Evolutionary conservation across 1,139 yeast genomes (phyloP).

Genomic region (Taphrina deformans): DNA sequence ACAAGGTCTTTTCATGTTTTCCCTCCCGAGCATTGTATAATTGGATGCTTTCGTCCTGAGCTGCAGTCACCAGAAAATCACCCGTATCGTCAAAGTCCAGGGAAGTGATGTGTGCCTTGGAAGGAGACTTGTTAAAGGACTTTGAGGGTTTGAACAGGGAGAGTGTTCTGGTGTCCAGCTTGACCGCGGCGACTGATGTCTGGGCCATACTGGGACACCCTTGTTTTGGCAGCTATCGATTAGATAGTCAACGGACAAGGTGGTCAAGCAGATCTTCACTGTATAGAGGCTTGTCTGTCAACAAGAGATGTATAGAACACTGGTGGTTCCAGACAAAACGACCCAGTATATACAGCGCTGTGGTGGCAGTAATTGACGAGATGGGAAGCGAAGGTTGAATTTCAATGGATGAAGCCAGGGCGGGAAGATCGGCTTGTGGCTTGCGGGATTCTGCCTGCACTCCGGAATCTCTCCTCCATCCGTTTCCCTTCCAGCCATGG

Average conservation of each 20-base stretch:
- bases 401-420: neutral
- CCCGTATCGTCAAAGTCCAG: conserved; percentile 86
- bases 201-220: neutral
- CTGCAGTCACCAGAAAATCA: conserved; percentile 64
- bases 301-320: too few relatives aligned
- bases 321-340: too few relatives aligned
- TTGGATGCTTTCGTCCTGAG: conserved; percentile 80
- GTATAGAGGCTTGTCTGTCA: too few relatives aligned
- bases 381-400: neutral
- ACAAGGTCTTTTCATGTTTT: conserved; percentile 54
- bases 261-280: too few relatives aligned
- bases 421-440: neutral
- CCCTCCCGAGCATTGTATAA: conserved; percentile 78
- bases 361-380: neutral
- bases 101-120: conserved; percentile 67
- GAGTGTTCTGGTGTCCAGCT: conserved; percentile 41
- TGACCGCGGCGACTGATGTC: neutral
- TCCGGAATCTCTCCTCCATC: too few relatives aligned
- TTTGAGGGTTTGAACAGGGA: conserved; percentile 58
- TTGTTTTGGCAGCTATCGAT: neutral
- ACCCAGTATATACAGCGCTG: too few relatives aligned
- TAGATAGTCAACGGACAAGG: neutral
- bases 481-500: too few relatives aligned
- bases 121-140: conserved; percentile 58
- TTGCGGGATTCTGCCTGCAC: neutral